Evolutionary conservation across 179 eudicot species (phyloP).

Genomic region (Spergularia azorica): DNA sequence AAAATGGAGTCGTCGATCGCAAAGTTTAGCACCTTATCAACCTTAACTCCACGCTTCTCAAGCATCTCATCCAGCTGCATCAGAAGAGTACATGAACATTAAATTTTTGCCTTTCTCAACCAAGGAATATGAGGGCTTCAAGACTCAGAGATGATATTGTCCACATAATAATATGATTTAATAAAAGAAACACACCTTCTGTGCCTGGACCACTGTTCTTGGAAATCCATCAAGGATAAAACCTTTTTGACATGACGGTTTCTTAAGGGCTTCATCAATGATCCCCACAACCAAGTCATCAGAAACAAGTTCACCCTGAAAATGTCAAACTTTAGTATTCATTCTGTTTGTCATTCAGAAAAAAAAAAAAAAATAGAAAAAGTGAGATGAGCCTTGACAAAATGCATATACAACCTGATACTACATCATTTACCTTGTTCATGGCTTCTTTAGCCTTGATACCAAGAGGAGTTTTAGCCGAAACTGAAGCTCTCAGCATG

Average conservation of each 20-base stretch:
- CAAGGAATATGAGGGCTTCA: slow-evolving; percentile 11
- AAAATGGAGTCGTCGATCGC: slow-evolving; percentile 90
- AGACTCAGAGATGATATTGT: neutral
- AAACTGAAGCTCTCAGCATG: slow-evolving; percentile 98
- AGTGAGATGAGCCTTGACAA: neutral
- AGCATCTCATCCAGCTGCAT: slow-evolving; percentile 98
- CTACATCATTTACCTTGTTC: slow-evolving; percentile 60
- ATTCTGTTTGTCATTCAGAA: neutral
- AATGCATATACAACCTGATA: neutral
- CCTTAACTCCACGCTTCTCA: slow-evolving; percentile 70
- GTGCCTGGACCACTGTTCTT: slow-evolving; percentile 91
- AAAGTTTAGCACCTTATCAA: slow-evolving; percentile 93
- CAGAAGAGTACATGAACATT: slow-evolving; percentile 19
- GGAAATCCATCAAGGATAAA: slow-evolving; percentile 99
- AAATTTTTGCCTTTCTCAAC: neutral
- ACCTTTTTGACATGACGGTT: slow-evolving; percentile 95
- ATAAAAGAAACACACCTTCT: slow-evolving; percentile 51
- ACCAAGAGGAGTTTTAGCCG: slow-evolving; percentile 94
- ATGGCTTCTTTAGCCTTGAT: slow-evolving; percentile 95
- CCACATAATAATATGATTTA: neutral
- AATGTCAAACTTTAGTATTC: slow-evolving; percentile 9
- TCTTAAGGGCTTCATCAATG: slow-evolving; percentile 88
- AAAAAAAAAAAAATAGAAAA: no score
- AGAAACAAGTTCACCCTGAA: slow-evolving; percentile 90
- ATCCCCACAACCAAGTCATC: slow-evolving; percentile 97